phyloP scores from a whole-genome alignment of 768 basidiomycete genomes.

The Lyophyllum semitale region DNA sequence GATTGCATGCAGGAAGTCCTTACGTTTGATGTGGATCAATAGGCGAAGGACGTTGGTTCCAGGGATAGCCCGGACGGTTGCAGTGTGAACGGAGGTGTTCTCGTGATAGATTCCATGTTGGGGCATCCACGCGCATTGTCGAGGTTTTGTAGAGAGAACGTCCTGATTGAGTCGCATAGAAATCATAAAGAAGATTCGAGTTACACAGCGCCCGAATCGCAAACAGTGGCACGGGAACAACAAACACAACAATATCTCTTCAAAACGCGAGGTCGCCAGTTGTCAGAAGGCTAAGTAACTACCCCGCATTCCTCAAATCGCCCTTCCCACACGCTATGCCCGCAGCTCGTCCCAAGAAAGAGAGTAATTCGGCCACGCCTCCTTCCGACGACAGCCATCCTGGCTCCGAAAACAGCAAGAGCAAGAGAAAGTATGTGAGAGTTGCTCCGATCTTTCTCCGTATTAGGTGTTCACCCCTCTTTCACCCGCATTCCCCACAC shows the following conservation, averaged over 20 bases:
- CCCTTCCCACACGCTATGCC: conserved; percentile 54
- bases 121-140: conserved; percentile 24
- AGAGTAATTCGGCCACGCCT: conserved; percentile 58
- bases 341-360: conserved; percentile 68
- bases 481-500: conserved; percentile 45
- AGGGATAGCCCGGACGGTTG: conserved; percentile 44
- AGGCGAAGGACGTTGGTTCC: conserved; percentile 35
- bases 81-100: conserved; percentile 34
- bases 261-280: conserved; percentile 32
- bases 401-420: conserved; percentile 70
- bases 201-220: conserved; percentile 39
- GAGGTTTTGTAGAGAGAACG: conserved; percentile 29
- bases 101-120: conserved; percentile 42
- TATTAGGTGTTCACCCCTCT: conserved; percentile 34
- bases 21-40: conserved; percentile 38
- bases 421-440: conserved; percentile 75
- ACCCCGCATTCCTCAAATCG: conserved; percentile 33
- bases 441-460: conserved; percentile 62
- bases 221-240: conserved; percentile 44
- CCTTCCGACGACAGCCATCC: conserved; percentile 63
- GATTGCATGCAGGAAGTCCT: conserved; percentile 23
- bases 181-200: conserved; percentile 39
- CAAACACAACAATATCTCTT: conserved; percentile 39
- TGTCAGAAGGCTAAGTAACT: conserved; percentile 23
- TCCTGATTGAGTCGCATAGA: conserved; percentile 40